Evolutionary conservation across 2,329 filamentous ascomycete genomes (phyloP).

Genomic region (Aureobasidium sp.): DNA sequence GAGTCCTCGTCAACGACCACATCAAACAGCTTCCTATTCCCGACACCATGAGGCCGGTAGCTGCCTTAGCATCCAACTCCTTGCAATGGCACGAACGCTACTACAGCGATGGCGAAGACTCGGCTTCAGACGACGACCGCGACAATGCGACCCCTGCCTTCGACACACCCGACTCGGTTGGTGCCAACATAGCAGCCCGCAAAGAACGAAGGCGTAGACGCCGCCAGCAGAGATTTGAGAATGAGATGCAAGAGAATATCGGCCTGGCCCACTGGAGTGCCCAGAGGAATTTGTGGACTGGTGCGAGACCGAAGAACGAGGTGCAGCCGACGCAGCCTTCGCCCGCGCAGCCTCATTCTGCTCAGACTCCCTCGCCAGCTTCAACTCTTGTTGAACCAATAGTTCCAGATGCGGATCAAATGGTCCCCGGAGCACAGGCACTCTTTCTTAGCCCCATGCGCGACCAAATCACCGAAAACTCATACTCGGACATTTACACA

Average conservation of each 20-base stretch:
- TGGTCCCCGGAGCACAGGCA: constrained; percentile 66
- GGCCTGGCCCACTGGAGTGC: constrained; percentile 73
- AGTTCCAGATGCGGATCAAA: constrained; percentile 21
- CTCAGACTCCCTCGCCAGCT: constrained; percentile 14
- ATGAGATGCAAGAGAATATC: constrained; percentile 59
- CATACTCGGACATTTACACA: constrained; percentile 78
- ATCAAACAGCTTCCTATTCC: background rate
- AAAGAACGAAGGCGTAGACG: constrained; percentile 29
- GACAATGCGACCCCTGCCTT: constrained; percentile 21
- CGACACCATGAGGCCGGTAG: background rate
- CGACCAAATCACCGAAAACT: constrained; percentile 61
- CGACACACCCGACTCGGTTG: constrained; percentile 39
- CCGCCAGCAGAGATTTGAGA: constrained; percentile 29
- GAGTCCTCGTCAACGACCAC: background rate
- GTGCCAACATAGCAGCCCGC: constrained; percentile 21
- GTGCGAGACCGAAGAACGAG: constrained; percentile 43
- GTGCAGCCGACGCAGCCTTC: background rate
- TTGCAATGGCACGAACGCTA: constrained; percentile 34
- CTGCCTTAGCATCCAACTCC: background rate
- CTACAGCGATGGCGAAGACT: constrained; percentile 30
- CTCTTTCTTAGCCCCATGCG: constrained; percentile 75
- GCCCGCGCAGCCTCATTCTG: background rate
- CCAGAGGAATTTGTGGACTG: constrained; percentile 76
- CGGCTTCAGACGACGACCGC: constrained; percentile 19
- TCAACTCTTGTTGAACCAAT: constrained; percentile 21